Evolutionary conservation across 2,329 filamentous ascomycete species (phyloP), one percentile per base, ranked within the genome.

Genomic region (Fusarium chlamydosporum): DNA sequence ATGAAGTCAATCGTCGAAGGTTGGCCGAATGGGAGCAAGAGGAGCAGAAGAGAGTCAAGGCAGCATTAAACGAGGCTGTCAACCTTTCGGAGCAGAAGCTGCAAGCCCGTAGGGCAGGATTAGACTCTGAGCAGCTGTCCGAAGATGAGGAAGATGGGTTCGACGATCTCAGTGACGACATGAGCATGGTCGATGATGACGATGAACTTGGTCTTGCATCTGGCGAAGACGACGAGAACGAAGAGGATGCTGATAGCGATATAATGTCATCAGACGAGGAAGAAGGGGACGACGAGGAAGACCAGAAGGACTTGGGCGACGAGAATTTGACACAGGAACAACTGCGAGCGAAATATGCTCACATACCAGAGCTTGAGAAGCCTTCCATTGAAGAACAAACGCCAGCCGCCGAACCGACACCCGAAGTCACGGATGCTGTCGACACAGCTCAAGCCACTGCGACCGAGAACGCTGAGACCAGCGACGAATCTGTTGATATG

Each of bases 51-150:
- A 85, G 86, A 70, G 86, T 87, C 76, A 89, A 85, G 79, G 89
- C 88, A 74, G 92, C 89, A 48, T 84, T 92, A 74, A 92, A 91
- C 72, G 89, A 91, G 80, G 92, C 89, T 72, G 90, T 92, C 72
- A 91, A 90, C 65, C 84, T 90, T 58, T 92, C 90, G 1, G 91
- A 91, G 65, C 86, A 88, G 71, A 89, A 91, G 73, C 80, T 92
- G 2, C 87, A 91, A 68, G 88, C 89, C 16, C 84, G 88, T n/a
- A 83, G 82, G 56, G 79, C 82, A 3, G 84, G 83, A 18, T 70
- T 84, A 7, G 88, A 87, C 60, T 88, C 86, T 0, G 88, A 89
- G 69, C 71, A 79, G 4, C 77, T 78, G 1, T 82, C 80, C 1
- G 79, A 84, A 13, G 82, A 83, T 1, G 82, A 81, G 2, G 82